These are phyloP conservation scores for Plasmodium ovale DNA, from an alignment of 169 alveolate genomes.

Conservation along the genomic window DNA sequence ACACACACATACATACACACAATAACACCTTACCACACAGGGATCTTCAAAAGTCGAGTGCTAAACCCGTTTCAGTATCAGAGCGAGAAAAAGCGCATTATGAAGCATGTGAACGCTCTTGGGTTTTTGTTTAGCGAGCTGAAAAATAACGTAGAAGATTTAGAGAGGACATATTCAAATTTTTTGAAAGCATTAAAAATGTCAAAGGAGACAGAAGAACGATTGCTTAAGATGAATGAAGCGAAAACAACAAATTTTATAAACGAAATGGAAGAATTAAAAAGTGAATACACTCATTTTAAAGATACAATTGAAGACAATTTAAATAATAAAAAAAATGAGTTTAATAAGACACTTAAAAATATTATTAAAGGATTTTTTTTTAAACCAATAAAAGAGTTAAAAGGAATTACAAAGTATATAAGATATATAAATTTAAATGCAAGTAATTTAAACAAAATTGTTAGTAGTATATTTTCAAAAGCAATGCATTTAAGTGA, in stretches of 20 bases:
- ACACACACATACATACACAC: background rate
- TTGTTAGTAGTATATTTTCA: slow-evolving; percentile 27
- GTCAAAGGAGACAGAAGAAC: slow-evolving; percentile 34
- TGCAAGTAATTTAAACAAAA: slow-evolving; percentile 47
- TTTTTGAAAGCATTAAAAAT: slow-evolving; percentile 11
- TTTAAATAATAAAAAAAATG: slow-evolving; percentile 37
- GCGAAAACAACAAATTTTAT: slow-evolving; percentile 26
- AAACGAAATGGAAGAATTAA: slow-evolving; percentile 34
- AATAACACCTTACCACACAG: background rate
- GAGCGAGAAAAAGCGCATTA: slow-evolving; percentile 20
- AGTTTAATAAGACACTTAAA: slow-evolving; percentile 17
- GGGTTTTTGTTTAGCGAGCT: slow-evolving; percentile 9
- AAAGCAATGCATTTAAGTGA: slow-evolving; percentile 52
- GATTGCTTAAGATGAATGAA: slow-evolving; percentile 23
- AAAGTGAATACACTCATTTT: slow-evolving; percentile 22
- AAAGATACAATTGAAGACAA: slow-evolving; percentile 26
- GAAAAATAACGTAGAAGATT: slow-evolving; percentile 28
- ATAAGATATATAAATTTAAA: slow-evolving; percentile 38
- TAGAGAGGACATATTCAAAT: slow-evolving; percentile 12
- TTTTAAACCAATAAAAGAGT: slow-evolving; percentile 18
- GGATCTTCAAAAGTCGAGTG: slow-evolving; percentile 20
- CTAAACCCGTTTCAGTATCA: slow-evolving; percentile 57
- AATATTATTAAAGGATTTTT: slow-evolving; percentile 29
- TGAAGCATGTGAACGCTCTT: slow-evolving; percentile 23
- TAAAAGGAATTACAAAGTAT: slow-evolving; percentile 47